A percentile compares a stretch with the other conserved stretches of the same genome.
phyloP scores from a whole-genome alignment of 148 eudicot genomes.

The Polygonum maritimum region DNA sequence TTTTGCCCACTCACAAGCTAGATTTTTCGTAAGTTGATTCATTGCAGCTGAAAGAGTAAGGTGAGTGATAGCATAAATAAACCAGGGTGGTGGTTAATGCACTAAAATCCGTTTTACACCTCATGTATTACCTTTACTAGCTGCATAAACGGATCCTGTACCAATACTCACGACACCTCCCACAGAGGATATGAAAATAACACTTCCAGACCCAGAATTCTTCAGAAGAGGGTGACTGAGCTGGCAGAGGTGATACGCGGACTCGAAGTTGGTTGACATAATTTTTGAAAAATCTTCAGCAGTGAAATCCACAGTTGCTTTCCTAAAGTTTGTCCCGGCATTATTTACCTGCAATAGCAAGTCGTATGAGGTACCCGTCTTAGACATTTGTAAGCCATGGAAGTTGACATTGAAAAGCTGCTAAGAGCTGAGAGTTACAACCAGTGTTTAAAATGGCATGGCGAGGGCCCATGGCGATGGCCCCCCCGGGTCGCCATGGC shows the following conservation, averaged over 20 bases:
- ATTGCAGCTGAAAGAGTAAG: slow-evolving; percentile 39
- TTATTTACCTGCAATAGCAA: slow-evolving; percentile 53
- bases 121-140: slow-evolving; percentile 53
- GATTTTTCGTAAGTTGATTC: slow-evolving; percentile 53
- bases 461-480: no score
- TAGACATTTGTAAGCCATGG: not conserved
- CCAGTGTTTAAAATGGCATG: no score
- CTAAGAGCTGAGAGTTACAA: not conserved
- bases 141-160: slow-evolving; percentile 67
- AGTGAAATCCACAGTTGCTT: slow-evolving; percentile 52
- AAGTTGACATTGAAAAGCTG: not conserved
- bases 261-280: slow-evolving; percentile 78
- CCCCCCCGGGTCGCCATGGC: no score
- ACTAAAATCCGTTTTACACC: not conserved
- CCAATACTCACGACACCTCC: slow-evolving; percentile 51
- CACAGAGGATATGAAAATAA: slow-evolving; percentile 85
- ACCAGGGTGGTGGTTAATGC: not conserved
- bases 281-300: slow-evolving; percentile 56
- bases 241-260: slow-evolving; percentile 74
- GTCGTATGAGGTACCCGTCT: not conserved
- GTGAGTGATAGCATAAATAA: not conserved
- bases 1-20: slow-evolving; percentile 46
- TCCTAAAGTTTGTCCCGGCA: slow-evolving; percentile 75
- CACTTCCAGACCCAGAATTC: slow-evolving; percentile 61
- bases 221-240: slow-evolving; percentile 75